Percentiles rank a stretch among this genome's conserved stretches.
Conservation (phyloP, 495 filamentous ascomycete species). For the Aspergillus steynii region DNA sequence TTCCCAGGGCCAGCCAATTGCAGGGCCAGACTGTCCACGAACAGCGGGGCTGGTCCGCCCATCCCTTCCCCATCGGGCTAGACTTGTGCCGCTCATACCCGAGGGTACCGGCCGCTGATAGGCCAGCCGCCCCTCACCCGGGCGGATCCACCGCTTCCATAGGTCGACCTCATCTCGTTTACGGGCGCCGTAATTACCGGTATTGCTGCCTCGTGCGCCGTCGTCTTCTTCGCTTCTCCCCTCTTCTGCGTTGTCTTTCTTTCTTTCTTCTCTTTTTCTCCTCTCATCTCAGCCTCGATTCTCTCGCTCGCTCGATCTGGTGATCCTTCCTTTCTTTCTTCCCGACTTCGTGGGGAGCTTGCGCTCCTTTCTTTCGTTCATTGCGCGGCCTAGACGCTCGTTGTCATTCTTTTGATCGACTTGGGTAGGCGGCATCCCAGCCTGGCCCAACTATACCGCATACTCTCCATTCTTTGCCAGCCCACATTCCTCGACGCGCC, state of each 20-base stretch:
- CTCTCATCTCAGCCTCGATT: constrained; percentile 1
- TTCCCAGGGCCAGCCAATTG: constrained; percentile 16
- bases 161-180: constrained; percentile 26
- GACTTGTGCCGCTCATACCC: constrained; percentile 4
- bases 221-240: constrained; percentile 2
- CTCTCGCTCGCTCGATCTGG: background rate
- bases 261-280: background rate
- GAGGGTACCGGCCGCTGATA: constrained; percentile 17
- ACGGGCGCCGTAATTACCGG: background rate
- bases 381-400: constrained; percentile 31
- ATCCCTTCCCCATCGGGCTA: constrained; percentile 5
- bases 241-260: constrained; percentile 10
- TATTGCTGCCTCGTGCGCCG: background rate
- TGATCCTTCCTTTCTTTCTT: constrained; percentile 3
- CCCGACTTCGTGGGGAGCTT: constrained; percentile 1
- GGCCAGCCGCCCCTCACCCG: constrained; percentile 12
- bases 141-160: no score
- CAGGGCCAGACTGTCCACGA: background rate
- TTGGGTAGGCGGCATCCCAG: constrained; percentile 14
- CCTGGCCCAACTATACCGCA: constrained; percentile 14
- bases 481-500: constrained; percentile 23
- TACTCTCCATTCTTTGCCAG: constrained; percentile 17
- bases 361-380: constrained; percentile 7
- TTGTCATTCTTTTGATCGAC: constrained; percentile 40
- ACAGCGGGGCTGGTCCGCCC: constrained; percentile 5